phyloP scores from a whole-genome alignment of 2,329 filamentous ascomycete genomes.

The Xylaria polymorpha region DNA sequence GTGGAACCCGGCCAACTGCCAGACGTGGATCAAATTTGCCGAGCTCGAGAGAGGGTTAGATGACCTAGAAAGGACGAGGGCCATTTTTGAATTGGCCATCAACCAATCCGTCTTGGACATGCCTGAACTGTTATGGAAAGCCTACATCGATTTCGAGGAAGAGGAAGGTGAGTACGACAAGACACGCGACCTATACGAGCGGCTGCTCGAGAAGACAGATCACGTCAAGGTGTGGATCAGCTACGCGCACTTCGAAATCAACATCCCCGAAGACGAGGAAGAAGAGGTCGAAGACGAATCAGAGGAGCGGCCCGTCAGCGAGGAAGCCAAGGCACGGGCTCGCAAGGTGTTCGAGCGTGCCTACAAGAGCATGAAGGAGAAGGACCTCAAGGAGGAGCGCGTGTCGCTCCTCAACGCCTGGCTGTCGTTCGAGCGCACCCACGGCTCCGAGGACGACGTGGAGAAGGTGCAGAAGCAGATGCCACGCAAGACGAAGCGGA shows the following conservation, averaged over 20 bases:
- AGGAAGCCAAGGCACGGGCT: constrained; percentile 84
- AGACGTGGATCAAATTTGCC: constrained; percentile 96
- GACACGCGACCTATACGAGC: constrained; percentile 86
- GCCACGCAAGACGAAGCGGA: constrained; percentile 92
- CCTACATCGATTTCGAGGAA: constrained; percentile 98
- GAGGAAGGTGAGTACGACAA: constrained; percentile 91
- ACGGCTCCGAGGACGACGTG: constrained; percentile 79
- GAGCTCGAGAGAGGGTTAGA: constrained; percentile 92
- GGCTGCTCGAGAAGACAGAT: constrained; percentile 91
- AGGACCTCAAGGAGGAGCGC: constrained; percentile 92
- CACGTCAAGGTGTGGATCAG: constrained; percentile 99
- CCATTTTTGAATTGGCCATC: constrained; percentile 92
- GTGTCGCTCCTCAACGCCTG: constrained; percentile 91
- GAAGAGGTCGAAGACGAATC: constrained; percentile 69
- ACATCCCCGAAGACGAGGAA: constrained; percentile 81
- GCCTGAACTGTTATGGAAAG: constrained; percentile 97
- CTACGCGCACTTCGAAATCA: constrained; percentile 98
- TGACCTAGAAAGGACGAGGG: constrained; percentile 86
- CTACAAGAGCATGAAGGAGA: constrained; percentile 87
- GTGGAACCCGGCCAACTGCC: constrained; percentile 89
- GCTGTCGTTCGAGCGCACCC: constrained; percentile 89
- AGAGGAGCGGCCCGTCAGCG: constrained; percentile 77
- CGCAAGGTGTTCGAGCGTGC: constrained; percentile 87
- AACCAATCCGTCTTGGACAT: constrained; percentile 88
- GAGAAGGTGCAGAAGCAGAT: constrained; percentile 91